Conservation (phyloP, 352 stramenopile species). For the Phytophthora pini region DNA sequence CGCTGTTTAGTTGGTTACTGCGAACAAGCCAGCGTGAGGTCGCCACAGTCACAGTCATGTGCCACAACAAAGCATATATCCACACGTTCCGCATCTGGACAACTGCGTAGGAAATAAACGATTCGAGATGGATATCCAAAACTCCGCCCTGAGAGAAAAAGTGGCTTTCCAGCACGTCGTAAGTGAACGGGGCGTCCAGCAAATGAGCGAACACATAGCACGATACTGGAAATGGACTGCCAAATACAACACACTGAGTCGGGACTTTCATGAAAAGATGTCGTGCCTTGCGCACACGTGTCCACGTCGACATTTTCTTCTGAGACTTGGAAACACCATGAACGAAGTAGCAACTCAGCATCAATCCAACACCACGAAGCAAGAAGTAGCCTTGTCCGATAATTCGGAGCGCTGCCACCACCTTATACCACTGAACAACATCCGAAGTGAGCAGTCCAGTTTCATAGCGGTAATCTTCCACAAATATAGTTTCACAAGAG, state of each 20-base stretch:
- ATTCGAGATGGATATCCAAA: conserved; percentile 26
- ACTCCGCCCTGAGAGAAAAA: conserved; percentile 41
- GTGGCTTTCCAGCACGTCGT: conserved; percentile 37
- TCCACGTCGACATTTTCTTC: conserved; percentile 10
- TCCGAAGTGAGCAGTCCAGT: conserved; percentile 28
- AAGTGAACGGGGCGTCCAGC: conserved; percentile 50
- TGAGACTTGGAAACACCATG: conserved; percentile 8
- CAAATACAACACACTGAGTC: conserved; percentile 61
- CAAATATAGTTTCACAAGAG: conserved; percentile 41
- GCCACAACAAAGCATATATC: conserved; percentile 44
- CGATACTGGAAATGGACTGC: conserved; percentile 47
- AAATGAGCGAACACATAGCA: conserved; percentile 56
- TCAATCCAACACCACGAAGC: conserved; percentile 36
- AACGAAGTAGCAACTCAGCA: conserved; percentile 39
- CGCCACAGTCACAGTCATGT: conserved; percentile 23
- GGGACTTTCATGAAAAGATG: conserved; percentile 49
- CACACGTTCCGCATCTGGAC: conserved; percentile 61
- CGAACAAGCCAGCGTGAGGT: conserved; percentile 18
- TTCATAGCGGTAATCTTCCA: conserved; percentile 60
- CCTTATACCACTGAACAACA: conserved; percentile 36
- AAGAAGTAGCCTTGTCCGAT: conserved; percentile 51
- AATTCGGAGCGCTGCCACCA: conserved; percentile 32
- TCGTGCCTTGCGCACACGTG: conserved; percentile 13
- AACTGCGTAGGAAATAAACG: conserved; percentile 38
- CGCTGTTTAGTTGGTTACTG: conserved; percentile 14